These are phyloP conservation scores for Neurospora discreta DNA, from an alignment of 495 filamentous ascomycete species.

Conservation along the genomic window DNA sequence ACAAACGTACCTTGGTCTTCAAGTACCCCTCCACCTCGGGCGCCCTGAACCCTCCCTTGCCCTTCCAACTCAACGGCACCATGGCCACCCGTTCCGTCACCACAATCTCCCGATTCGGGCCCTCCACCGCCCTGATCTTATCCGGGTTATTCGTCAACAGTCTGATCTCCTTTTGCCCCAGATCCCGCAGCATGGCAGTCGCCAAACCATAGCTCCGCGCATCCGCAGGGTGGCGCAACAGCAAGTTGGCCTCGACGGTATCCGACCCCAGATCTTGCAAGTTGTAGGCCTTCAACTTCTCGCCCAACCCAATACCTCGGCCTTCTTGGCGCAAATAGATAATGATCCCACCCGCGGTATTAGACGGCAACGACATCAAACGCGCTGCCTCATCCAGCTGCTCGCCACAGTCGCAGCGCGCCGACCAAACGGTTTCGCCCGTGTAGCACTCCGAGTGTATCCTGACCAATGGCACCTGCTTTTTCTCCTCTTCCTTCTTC, in stretches of 20 bases:
- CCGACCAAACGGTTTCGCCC: conserved; percentile 95
- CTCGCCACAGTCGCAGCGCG: conserved; percentile 94
- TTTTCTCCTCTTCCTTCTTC: not conserved
- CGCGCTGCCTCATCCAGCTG: conserved; percentile 94
- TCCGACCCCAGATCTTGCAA: conserved; percentile 90
- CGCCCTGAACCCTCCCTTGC: conserved; percentile 71
- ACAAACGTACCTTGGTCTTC: conserved; percentile 70
- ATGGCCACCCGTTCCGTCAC: conserved; percentile 89
- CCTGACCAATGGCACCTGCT: conserved; percentile 57
- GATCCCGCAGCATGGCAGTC: conserved; percentile 83
- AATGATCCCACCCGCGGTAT: conserved; percentile 71
- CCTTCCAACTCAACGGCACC: conserved; percentile 91
- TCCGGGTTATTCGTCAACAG: conserved; percentile 97
- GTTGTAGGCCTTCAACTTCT: conserved; percentile 98
- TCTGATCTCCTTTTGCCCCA: conserved; percentile 66
- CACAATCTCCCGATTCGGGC: conserved; percentile 71
- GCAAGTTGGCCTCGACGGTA: conserved; percentile 89
- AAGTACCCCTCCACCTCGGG: conserved; percentile 88
- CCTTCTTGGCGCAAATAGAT: conserved; percentile 95
- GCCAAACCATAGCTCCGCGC: conserved; percentile 88
- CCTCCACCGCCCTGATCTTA: conserved; percentile 90
- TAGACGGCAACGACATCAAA: conserved; percentile 70
- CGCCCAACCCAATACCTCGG: conserved; percentile 83
- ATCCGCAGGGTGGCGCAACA: conserved; percentile 88
- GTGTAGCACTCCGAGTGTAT: conserved; percentile 99